These are phyloP conservation scores for Gossypium trilobum DNA, from an alignment of 441 rosid species.

Conservation along the genomic window DNA sequence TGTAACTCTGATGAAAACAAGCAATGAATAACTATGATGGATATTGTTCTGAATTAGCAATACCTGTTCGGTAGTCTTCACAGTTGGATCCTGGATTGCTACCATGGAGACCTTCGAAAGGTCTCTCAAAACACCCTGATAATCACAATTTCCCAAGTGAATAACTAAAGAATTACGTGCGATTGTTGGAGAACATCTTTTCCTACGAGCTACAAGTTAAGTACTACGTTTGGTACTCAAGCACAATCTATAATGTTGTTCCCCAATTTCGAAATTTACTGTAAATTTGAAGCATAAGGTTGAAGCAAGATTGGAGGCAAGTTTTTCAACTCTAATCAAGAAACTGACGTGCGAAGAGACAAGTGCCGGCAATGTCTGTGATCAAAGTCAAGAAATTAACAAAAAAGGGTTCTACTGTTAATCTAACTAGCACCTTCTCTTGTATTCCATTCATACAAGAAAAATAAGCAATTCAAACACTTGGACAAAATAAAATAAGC, in stretches of 20 bases:
- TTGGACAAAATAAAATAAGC: not conserved
- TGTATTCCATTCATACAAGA: too few relatives aligned
- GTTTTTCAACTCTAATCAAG: not conserved
- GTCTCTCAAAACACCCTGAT: constrained; percentile 36
- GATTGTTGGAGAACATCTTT: not conserved
- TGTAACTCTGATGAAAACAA: not conserved
- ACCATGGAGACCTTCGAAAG: constrained; percentile 23
- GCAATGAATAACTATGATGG: not conserved
- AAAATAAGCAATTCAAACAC: too few relatives aligned
- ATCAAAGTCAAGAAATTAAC: too few relatives aligned
- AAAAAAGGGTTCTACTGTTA: too few relatives aligned
- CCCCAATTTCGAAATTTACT: not conserved
- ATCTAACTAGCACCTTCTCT: too few relatives aligned
- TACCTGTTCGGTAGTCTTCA: constrained; percentile 30
- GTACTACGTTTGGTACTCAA: not conserved
- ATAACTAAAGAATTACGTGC: not conserved
- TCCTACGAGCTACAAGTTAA: not conserved
- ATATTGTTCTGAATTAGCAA: not conserved
- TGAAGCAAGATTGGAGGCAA: not conserved
- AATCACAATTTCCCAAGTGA: constrained; percentile 12
- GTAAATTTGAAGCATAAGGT: not conserved
- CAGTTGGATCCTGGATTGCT: constrained; percentile 22
- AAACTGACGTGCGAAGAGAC: not conserved
- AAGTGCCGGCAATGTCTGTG: too few relatives aligned
- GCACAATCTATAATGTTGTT: not conserved